Evolutionary conservation across 345 rosid species (phyloP), one percentile per base, ranked within the genome.

Genomic region (Eucalyptus victrix): DNA sequence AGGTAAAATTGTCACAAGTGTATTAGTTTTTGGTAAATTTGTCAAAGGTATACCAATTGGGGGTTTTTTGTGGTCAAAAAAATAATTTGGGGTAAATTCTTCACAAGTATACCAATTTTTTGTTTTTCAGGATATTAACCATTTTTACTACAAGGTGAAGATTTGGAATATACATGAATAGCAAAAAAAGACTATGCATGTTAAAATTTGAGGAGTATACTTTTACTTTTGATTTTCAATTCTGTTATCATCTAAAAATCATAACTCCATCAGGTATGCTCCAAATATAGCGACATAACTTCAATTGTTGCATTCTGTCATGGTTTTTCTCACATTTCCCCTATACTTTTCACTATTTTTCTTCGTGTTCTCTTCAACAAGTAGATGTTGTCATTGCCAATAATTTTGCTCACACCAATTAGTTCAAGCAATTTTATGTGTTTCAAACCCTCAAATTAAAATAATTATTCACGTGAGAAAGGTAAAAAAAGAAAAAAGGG

Each of bases 371-470:
- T 1, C 19, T 6, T 3, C 9, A 62, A 62, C 9, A 62, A 28
- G 4, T 62, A 1, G 34, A 30, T 1, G 4, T 7, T 30, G 3
- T 30, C 69, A 12, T 8, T 6, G 2, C 1, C 4, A 30, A 12
- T 60, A 28, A 28, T 60, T 60, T 65, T 34, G 2, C 80, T 32
- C 12, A 18, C 12, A 16, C 6, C 1, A 53, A 2, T 19, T 1
- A 8, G 2, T 53, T 53, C 1, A 10, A 53, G 26, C 26, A 53
- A 8, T 56, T 56, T 23, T 56, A n/a, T 3, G 8, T 1, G 0
- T n/a, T 65, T 16, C 1, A 34, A 2, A 16, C 21, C 12, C 2
- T 65, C 34, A 3, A n/a, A 65, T n/a, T 2, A 18, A n/a, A 65
- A 65, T 15, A 18, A 65, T n/a, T n/a, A n/a, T n/a, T 65, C 76